A percentile compares a stretch with the other conserved stretches of the same genome.
Evolutionary conservation across 2,329 filamentous ascomycete species (phyloP).

Genomic region (Arthrobotrys sphaeroides): DNA sequence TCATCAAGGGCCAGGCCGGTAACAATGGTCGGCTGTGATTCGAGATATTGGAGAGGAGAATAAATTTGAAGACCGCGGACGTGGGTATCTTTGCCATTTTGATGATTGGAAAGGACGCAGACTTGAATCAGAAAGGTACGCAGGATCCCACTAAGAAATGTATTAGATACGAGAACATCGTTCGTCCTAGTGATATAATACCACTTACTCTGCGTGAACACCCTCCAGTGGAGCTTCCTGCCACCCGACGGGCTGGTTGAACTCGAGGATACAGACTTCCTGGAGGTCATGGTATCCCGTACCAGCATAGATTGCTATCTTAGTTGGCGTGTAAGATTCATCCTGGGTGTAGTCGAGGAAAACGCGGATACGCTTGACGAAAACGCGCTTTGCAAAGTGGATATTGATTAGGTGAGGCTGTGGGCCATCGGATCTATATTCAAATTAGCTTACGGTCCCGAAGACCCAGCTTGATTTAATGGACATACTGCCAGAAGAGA

Average conservation of each 20-base stretch:
- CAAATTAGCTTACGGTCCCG: background rate
- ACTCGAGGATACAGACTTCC: slow-evolving; percentile 81
- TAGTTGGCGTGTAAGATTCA: slow-evolving; percentile 95
- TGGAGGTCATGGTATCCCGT: slow-evolving; percentile 91
- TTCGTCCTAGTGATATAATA: background rate
- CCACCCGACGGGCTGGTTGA: slow-evolving; percentile 86
- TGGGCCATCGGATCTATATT: slow-evolving; percentile 78
- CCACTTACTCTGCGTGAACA: slow-evolving; percentile 63
- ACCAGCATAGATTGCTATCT: slow-evolving; percentile 86
- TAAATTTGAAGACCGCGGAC: slow-evolving; percentile 91
- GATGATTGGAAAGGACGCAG: slow-evolving; percentile 92
- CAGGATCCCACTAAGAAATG: slow-evolving; percentile 67
- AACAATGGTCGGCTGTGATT: slow-evolving; percentile 9
- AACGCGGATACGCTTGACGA: slow-evolving; percentile 79
- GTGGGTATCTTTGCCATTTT: slow-evolving; percentile 99
- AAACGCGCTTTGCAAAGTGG: slow-evolving; percentile 84
- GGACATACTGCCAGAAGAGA: slow-evolving; percentile 78
- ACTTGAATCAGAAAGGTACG: slow-evolving; percentile 91
- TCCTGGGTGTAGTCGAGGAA: slow-evolving; percentile 91
- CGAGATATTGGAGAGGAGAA: slow-evolving; percentile 38
- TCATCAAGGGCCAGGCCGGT: slow-evolving; percentile 8
- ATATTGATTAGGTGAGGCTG: slow-evolving; percentile 84
- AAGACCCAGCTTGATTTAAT: background rate
- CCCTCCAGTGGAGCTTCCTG: slow-evolving; percentile 79
- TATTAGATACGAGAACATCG: background rate